Evolutionary conservation across 148 eudicot species (phyloP), one percentile per base, ranked within the genome.

Genomic region (Camellia japonica): DNA sequence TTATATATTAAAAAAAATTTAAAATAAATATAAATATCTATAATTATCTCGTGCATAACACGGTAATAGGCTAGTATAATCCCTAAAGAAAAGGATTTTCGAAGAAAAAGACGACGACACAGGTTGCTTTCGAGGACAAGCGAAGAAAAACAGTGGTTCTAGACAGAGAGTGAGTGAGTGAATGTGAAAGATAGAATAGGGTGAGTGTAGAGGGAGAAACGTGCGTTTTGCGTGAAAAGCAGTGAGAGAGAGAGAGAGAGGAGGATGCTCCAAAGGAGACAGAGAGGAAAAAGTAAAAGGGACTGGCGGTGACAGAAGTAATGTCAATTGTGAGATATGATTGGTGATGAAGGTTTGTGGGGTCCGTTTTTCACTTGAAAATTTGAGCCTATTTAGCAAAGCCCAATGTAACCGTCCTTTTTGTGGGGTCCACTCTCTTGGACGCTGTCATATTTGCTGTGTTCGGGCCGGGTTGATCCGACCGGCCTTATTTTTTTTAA

Each of bases 201-300:
- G 71, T 16, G 80, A 16, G 52, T 55, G 54, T 77, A 78, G 69
- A 46, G 79, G 59, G 75, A 69, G 80, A 74, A 82, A 47, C 70
- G 79, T 68, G 79, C 68, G 69, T 73, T 83, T 79, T 75, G 82
- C 82, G 74, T 83, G 75, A 79, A 83, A 79, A 75, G 82, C 9
- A 74, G 80, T 12, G 85, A 58, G 59, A 60, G 71, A n/a, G 38
- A 30, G 38, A 30, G 38, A 30, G 38, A n/a, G n/a, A n/a, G 71
- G 30, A 15, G 60, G 62, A 54, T 30, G 44, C 7, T 20, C 41
- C 42, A 68, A 68, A 19, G 43, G 54, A 9, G 78, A 59, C 15
- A 64, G 71, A 60, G 65, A 16, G 10, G n/a, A 15, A 30, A 38
- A 38, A 6, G 19, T 4, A 1, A 64, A 30, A 30, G 13, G 5